Evolutionary conservation across 352 stramenopile genomes (phyloP).

Genomic region (Phytophthora sp.): DNA sequence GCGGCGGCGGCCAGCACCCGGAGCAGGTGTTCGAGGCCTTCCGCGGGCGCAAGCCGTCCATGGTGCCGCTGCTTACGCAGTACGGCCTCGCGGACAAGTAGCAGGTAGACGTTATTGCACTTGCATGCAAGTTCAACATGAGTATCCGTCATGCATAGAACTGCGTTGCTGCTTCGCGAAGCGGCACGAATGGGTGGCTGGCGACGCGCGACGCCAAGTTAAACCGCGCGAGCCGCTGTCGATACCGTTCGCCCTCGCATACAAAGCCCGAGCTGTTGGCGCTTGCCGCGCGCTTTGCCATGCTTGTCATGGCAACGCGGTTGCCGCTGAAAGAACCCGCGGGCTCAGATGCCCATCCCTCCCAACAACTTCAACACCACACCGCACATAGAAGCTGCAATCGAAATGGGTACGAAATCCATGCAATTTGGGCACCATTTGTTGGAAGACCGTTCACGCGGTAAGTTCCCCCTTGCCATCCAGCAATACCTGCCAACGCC

Average conservation of each 20-base stretch:
- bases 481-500: no score
- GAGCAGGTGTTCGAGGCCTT: constrained; percentile 96
- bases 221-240: background rate
- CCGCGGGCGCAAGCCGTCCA: constrained; percentile 93
- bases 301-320: no score
- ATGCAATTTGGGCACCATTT: no score
- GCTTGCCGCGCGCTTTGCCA: no score
- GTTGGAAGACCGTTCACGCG: no score
- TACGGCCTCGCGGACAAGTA: constrained; percentile 83
- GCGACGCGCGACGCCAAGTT: background rate
- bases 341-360: constrained; percentile 8
- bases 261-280: constrained; percentile 7
- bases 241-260: background rate
- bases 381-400: constrained; percentile 8
- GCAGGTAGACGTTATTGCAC: no score
- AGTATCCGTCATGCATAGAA: constrained; percentile 9
- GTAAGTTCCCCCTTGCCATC: no score
- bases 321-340: no score
- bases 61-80: constrained; percentile 94
- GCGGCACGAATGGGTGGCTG: background rate
- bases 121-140: constrained; percentile 12
- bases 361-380: constrained; percentile 26
- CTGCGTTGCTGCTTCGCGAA: constrained; percentile 3
- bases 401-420: constrained; percentile 1
- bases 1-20: constrained; percentile 88